These are phyloP conservation scores for Trametes polyzona DNA, from an alignment of 1,284 basidiomycete species.

Conservation along the genomic window DNA sequence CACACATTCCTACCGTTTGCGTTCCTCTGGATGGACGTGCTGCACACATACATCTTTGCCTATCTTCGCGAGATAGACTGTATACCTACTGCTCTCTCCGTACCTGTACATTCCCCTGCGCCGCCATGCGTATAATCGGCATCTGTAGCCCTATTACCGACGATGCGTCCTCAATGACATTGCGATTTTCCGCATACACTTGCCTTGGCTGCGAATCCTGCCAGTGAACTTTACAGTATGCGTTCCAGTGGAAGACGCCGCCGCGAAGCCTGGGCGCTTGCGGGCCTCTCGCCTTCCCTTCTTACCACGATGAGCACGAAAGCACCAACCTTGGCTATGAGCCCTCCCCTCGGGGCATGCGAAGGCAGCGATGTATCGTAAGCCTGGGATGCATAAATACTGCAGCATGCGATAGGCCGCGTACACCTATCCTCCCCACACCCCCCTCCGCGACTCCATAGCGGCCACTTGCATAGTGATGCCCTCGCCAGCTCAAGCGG, in stretches of 20 bases:
- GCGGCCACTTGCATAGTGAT: neutral
- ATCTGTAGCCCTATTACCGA: conserved; percentile 6
- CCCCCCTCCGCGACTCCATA: too few species aligned
- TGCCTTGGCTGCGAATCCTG: neutral
- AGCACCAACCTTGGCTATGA: neutral
- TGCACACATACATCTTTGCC: conserved; percentile 2
- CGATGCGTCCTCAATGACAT: conserved; percentile 1
- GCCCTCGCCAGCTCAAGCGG: neutral
- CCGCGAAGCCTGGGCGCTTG: neutral
- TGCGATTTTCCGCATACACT: neutral
- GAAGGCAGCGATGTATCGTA: neutral
- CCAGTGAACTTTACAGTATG: neutral
- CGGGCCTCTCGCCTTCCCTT: neutral
- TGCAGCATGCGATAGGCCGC: neutral
- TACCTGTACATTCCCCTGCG: conserved; percentile 2
- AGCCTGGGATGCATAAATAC: neutral
- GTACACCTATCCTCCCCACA: neutral
- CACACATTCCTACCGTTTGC: conserved; percentile 4
- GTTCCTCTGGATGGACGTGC: conserved; percentile 9
- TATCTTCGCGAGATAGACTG: conserved; percentile 10
- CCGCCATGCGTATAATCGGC: conserved; percentile 1
- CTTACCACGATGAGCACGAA: neutral
- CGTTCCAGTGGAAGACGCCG: neutral
- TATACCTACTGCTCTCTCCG: neutral
- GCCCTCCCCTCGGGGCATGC: neutral